Evolutionary conservation across 2,329 filamentous ascomycete species (phyloP).

Genomic region (Claviceps arundinis): DNA sequence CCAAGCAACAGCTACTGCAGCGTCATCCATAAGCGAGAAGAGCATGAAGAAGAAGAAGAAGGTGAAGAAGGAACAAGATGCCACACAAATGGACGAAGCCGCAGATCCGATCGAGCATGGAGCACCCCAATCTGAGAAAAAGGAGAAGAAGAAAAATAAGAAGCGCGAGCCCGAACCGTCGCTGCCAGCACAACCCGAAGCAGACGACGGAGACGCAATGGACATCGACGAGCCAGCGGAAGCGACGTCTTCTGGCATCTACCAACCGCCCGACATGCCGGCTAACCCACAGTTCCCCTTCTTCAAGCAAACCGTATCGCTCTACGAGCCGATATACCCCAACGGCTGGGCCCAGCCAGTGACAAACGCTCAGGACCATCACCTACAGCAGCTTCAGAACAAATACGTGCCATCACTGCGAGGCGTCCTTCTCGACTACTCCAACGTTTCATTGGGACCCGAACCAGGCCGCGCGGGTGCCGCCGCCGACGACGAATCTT

Average conservation of each 20-base stretch:
- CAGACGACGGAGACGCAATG: conserved; percentile 19
- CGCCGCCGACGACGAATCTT: conserved; percentile 34
- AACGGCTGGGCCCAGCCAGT: conserved; percentile 56
- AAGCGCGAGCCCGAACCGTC: conserved; percentile 5
- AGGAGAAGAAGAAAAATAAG: conserved; percentile 16
- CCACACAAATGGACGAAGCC: conserved; percentile 5
- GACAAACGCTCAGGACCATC: conserved; percentile 58
- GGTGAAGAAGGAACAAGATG: conserved; percentile 15
- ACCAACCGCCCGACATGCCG: conserved; percentile 26
- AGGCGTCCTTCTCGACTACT: conserved; percentile 64
- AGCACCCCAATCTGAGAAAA: conserved; percentile 19
- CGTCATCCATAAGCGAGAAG: conserved; percentile 4
- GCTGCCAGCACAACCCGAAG: background rate
- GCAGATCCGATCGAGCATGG: background rate
- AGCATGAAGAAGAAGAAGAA: conserved; percentile 14
- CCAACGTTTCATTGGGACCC: conserved; percentile 53
- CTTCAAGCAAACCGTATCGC: conserved; percentile 63
- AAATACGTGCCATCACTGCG: conserved; percentile 61
- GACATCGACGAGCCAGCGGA: conserved; percentile 23
- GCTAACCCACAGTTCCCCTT: conserved; percentile 50
- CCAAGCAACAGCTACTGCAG: background rate
- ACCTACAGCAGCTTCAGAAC: conserved; percentile 62
- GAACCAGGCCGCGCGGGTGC: conserved; percentile 36
- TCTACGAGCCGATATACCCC: conserved; percentile 66
- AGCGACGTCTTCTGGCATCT: conserved; percentile 19